These are phyloP conservation scores for Gautieria morchelliformis DNA, from an alignment of 768 basidiomycete species.

Conservation along the genomic window DNA sequence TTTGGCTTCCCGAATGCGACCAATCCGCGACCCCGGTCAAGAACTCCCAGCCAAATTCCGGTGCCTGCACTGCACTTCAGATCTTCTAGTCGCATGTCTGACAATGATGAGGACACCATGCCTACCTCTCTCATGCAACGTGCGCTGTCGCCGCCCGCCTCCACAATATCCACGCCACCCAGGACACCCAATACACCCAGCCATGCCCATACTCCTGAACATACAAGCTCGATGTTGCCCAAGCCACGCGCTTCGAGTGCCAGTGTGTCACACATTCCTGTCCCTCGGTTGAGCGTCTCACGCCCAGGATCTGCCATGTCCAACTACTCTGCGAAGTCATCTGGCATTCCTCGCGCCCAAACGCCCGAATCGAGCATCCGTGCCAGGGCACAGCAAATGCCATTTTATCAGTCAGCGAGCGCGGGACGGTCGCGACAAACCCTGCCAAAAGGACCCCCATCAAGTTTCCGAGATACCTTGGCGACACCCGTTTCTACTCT, in stretches of 20 bases:
- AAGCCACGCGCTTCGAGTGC: slow-evolving; percentile 53
- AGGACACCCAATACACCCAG: slow-evolving; percentile 2
- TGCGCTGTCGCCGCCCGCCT: slow-evolving; percentile 54
- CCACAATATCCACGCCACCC: slow-evolving; percentile 31
- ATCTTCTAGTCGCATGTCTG: slow-evolving; percentile 38
- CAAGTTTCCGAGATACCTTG: slow-evolving; percentile 19
- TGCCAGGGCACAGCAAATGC: slow-evolving; percentile 49
- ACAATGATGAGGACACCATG: slow-evolving; percentile 34
- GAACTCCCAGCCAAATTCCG: slow-evolving; percentile 76
- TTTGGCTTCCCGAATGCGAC: slow-evolving; percentile 33
- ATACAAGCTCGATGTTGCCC: slow-evolving; percentile 28
- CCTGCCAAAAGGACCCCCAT: slow-evolving; percentile 12
- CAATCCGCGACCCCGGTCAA: slow-evolving; percentile 61
- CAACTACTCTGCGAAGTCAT: slow-evolving; percentile 40
- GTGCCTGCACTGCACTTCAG: slow-evolving; percentile 42
- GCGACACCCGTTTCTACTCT: slow-evolving; percentile 31
- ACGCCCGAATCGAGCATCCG: slow-evolving; percentile 60
- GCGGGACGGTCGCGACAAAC: slow-evolving; percentile 4
- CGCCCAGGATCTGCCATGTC: slow-evolving; percentile 68
- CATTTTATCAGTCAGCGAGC: slow-evolving; percentile 32
- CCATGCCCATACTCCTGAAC: slow-evolving; percentile 31
- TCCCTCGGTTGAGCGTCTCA: slow-evolving; percentile 64
- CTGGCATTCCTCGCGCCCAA: slow-evolving; percentile 41
- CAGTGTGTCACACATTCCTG: slow-evolving; percentile 76
- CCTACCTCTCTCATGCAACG: slow-evolving; percentile 41